Evolutionary conservation across 2,329 filamentous ascomycete species (phyloP).

Genomic region (Cadophora luteo-olivacea): DNA sequence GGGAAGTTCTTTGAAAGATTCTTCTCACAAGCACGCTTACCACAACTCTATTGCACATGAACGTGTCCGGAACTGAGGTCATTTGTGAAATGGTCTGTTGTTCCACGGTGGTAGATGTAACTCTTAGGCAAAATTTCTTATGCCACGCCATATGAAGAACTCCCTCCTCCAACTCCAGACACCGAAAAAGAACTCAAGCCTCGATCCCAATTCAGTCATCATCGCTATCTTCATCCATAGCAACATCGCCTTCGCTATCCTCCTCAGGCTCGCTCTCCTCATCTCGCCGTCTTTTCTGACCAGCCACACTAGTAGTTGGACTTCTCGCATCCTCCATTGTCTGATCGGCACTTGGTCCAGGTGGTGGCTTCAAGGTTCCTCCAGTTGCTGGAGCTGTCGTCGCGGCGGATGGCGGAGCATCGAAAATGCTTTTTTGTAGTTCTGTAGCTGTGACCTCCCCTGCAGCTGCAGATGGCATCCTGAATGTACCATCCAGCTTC

Average conservation of each 20-base stretch:
- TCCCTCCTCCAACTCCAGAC: constrained; percentile 35
- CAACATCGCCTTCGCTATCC: constrained; percentile 72
- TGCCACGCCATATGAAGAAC: constrained; percentile 14
- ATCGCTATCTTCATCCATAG: constrained; percentile 60
- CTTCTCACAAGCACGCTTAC: no score
- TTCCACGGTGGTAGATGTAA: constrained; percentile 19
- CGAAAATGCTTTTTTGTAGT: constrained; percentile 82
- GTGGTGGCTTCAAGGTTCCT: constrained; percentile 53
- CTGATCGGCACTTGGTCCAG: constrained; percentile 53
- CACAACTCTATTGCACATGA: neutral
- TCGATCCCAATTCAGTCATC: constrained; percentile 36
- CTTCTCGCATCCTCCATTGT: constrained; percentile 58
- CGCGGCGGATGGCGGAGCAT: constrained; percentile 62
- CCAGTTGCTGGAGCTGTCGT: constrained; percentile 50
- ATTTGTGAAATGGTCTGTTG: constrained; percentile 10
- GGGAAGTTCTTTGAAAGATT: neutral
- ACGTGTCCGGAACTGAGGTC: neutral
- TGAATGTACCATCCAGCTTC: constrained; percentile 91
- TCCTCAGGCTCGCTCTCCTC: constrained; percentile 72
- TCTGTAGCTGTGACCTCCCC: constrained; percentile 70
- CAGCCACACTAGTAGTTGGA: constrained; percentile 57
- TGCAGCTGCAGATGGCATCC: constrained; percentile 65
- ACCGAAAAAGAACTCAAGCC: constrained; percentile 29
- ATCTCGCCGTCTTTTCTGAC: constrained; percentile 75
- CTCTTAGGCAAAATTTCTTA: constrained; percentile 21